Conservation (phyloP, 1,284 basidiomycete species). For the Sphagnurus paluster region DNA sequence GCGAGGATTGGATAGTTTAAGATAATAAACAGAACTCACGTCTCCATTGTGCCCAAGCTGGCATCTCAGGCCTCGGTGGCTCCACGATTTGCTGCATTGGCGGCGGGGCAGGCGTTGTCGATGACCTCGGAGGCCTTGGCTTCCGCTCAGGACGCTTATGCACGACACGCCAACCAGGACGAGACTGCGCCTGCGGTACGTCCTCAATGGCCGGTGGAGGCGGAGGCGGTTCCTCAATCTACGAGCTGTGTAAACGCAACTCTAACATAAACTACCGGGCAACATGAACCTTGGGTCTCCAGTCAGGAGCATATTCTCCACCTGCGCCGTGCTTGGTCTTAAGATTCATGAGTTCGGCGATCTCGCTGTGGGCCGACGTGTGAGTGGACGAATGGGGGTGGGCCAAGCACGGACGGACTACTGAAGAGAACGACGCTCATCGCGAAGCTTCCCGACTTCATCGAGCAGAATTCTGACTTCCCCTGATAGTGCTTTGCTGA, state of each 20-base stretch:
- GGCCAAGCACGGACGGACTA: constrained; percentile 48
- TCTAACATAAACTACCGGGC: neutral
- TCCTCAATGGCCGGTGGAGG: constrained; percentile 1
- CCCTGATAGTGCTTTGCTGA: constrained; percentile 70
- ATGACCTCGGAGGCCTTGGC: neutral
- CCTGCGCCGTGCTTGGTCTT: constrained; percentile 16
- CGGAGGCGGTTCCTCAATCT: constrained; percentile 5
- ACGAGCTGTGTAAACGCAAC: neutral
- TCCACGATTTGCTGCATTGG: constrained; percentile 2
- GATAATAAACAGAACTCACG: constrained; percentile 2
- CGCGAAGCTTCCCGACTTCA: constrained; percentile 74
- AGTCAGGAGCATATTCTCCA: constrained; percentile 13
- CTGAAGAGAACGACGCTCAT: constrained; percentile 67
- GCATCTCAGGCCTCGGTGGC: constrained; percentile 9
- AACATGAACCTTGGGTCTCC: constrained; percentile 8
- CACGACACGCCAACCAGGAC: constrained; percentile 14
- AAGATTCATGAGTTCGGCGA: constrained; percentile 12
- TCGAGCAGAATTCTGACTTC: constrained; percentile 75
- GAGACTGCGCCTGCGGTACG: neutral
- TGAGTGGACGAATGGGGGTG: neutral
- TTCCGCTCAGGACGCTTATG: constrained; percentile 38
- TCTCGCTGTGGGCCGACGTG: constrained; percentile 6
- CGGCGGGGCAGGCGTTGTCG: neutral
- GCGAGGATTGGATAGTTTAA: too few relatives aligned
- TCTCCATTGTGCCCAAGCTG: constrained; percentile 15